Evolutionary conservation across 139 green algal genomes (phyloP).

Genomic region (Marvania coccoides): DNA sequence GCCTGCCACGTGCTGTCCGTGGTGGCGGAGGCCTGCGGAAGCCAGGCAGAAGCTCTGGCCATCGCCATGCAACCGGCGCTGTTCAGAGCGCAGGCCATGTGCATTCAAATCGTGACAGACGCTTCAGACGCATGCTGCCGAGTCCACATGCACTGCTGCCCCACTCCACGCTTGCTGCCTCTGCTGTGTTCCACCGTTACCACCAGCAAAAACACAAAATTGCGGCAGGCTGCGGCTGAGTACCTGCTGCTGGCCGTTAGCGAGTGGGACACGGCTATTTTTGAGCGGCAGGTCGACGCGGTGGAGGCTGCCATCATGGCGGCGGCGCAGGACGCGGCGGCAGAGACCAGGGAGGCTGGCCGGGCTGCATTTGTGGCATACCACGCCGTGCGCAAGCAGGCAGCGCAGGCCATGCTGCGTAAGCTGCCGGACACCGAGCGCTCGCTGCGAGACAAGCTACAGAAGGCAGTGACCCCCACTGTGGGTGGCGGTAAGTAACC

Average conservation of each 20-base stretch:
- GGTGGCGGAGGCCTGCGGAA: slow-evolving; percentile 44
- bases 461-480: slow-evolving; percentile 22
- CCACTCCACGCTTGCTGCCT: slow-evolving; percentile 36
- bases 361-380: slow-evolving; percentile 46
- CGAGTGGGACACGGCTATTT: slow-evolving; percentile 33
- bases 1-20: slow-evolving; percentile 51
- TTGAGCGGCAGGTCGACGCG: slow-evolving; percentile 25
- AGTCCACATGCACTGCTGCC: slow-evolving; percentile 48
- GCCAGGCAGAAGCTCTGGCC: slow-evolving; percentile 41
- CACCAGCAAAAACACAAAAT: slow-evolving; percentile 52
- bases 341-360: slow-evolving; percentile 32
- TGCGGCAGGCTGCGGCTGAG: slow-evolving; percentile 33
- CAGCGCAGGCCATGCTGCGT: slow-evolving; percentile 24
- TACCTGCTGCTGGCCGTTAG: slow-evolving; percentile 47
- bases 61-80: slow-evolving; percentile 46
- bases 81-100: slow-evolving; percentile 70
- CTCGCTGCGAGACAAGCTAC: slow-evolving; percentile 41
- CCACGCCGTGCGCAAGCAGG: slow-evolving; percentile 10
- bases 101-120: slow-evolving; percentile 59
- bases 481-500: neutral
- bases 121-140: slow-evolving; percentile 36
- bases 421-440: slow-evolving; percentile 21
- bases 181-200: slow-evolving; percentile 28
- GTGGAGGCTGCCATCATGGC: slow-evolving; percentile 38
- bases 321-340: slow-evolving; percentile 30